Base-by-base conservation (phyloP, 2,329 filamentous ascomycete genomes). In the Neofusicoccum sp. region DNA sequence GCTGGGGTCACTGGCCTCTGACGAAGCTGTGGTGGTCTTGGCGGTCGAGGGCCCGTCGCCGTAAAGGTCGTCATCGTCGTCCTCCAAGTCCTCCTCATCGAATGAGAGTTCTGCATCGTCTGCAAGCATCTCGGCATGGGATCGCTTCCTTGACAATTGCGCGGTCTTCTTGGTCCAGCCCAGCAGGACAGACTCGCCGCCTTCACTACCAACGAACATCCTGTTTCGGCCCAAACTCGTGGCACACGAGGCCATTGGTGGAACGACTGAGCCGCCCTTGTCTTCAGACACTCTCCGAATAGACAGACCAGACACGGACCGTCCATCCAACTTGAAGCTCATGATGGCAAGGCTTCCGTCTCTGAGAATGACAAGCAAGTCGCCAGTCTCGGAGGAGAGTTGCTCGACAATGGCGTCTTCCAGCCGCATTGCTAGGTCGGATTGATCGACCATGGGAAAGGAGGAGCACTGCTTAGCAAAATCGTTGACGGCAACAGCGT, bases 401-500 rank as follows among this genome's bases (percentile, higher is more conserved):
- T 89, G 83, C 67, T 96, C 91, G 49, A 97, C 82, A 31, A 85
- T 82, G 74, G 91, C 95, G 8, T 88, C 87, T 78, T 99, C 96
- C 1, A 99, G 80, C 39, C 89, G 90, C 64, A 98, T 79, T 14
- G 85, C 85, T 48, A 98, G 81, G 49, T 91, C 86, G 0, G 92
- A 91, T 76, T 97, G 94, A 74, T 99, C 95, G 4, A 86, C 85
- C 74, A 99, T 87, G 56, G 89, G 86, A 71, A 97, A 98, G 0
- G 89, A 86, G 2, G 94, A 97, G 66, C 87, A 86, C 65, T 91
- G 86, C 74, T 89, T 92, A 4, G 93, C 89, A 78, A 97, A 96
- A 37, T 92, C 86, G 72, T 99, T 99, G 67, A 99, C 91, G 3
- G 90, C 94, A 64, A 98, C 90, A 2, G 93, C 94, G 71, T 92